These are phyloP conservation scores for Claviceps cyperi DNA, from an alignment of 2,329 filamentous ascomycete species.

Conservation along the genomic window DNA sequence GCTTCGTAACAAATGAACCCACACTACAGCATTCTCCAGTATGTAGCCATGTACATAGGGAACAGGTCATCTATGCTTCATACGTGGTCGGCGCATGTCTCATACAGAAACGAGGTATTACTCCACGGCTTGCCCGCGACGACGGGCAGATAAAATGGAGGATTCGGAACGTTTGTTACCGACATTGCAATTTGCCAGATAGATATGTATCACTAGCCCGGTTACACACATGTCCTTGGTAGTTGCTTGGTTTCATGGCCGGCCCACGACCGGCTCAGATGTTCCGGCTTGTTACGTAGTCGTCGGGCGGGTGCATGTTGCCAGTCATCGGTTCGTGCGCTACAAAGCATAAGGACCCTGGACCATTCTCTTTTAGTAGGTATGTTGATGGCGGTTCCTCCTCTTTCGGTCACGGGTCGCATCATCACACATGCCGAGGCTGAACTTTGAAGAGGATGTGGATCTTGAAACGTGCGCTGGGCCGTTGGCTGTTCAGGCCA, in stretches of 20 bases:
- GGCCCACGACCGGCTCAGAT: not conserved
- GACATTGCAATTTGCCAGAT: not conserved
- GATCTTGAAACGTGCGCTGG: no score
- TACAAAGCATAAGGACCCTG: not conserved
- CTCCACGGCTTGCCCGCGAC: not conserved
- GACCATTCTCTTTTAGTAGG: no score
- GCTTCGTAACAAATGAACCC: not conserved
- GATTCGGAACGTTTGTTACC: not conserved
- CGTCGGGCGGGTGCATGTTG: not conserved
- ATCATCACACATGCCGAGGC: no score
- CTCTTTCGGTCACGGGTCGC: no score
- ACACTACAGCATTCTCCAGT: not conserved
- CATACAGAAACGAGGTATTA: not conserved
- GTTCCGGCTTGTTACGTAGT: not conserved
- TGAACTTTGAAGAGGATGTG: no score
- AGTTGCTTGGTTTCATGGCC: no score
- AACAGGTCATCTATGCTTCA: not conserved
- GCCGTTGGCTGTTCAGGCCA: no score
- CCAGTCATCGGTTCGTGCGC: not conserved
- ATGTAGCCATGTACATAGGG: no score
- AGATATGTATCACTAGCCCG: not conserved
- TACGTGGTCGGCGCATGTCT: not conserved
- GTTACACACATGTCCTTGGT: no score
- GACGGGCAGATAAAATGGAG: not conserved
- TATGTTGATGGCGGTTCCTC: not conserved